Evolutionary conservation across 257 asterid genomes (phyloP), one percentile per base, ranked within the genome.

Genomic region (Mitragyna speciosa): DNA sequence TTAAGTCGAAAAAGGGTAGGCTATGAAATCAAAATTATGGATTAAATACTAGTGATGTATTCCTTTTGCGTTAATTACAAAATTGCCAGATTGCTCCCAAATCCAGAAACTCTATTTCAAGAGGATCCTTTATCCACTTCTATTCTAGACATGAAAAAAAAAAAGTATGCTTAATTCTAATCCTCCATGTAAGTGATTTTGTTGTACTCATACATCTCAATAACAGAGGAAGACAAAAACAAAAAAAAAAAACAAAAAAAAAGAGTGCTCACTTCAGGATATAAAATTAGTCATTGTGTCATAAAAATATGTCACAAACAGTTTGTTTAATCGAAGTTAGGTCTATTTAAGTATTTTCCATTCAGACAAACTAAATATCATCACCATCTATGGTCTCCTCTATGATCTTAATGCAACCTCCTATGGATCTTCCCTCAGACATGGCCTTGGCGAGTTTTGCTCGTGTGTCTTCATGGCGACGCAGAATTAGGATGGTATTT

Each of bases 381-480:
- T 78, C 85, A 2, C 78, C 86, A n/a, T 88, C 89, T 45, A 92
- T 82, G 51, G 79, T 85, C 43, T 85, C 84, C 89, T 95, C 99
- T 73, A 95, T 93, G 49, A 82, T 77, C 70, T 90, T 89, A 72
- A 93, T 85, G 83, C 99, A 93, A 76, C 78, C 79, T 67, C 96
- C 95, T 2, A 92, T 91, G 6, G 99, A 89, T 82, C 81, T 86
- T 64, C 96, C 97, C 76, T 73, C 87, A 26, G 96, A 89, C 97
- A 95, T 93, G 83, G 94, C 96, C 11, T 83, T 85, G 4, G 98
- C 96, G 58, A 95, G 97, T 91, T 76, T 77, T 3, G 87, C 87
- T 84, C 94, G 90, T 75, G 97, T 90, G 70, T 84, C 85, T 81
- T 87, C 97, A 83, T 91, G 98, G 79, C 98, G 97, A 28, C 99